Evolutionary conservation across 2,329 filamentous ascomycete species (phyloP).

Genomic region (Remersonia thermophila): DNA sequence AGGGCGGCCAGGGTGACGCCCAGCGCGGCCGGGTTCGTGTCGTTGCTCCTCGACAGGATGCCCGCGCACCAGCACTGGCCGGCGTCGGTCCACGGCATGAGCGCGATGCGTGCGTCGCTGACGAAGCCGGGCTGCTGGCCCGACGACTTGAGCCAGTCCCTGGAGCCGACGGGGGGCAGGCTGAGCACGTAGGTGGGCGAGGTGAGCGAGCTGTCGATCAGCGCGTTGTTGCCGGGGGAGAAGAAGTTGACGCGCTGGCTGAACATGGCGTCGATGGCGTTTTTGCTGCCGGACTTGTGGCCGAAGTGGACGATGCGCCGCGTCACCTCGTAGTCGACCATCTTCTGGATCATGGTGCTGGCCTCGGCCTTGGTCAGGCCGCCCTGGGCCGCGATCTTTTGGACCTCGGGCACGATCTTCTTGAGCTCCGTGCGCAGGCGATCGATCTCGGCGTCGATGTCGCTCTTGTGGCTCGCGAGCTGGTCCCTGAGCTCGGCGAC

Average conservation of each 20-base stretch:
- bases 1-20: conserved; percentile 46
- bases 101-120: conserved; percentile 35
- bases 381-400: conserved; percentile 7
- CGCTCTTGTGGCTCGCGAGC: conserved; percentile 25
- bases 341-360: conserved; percentile 26
- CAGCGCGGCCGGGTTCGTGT: conserved; percentile 48
- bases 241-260: conserved; percentile 62
- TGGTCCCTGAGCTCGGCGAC: conserved; percentile 29
- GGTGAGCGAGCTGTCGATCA: conserved; percentile 46
- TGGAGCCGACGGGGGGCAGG: conserved; percentile 15
- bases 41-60: conserved; percentile 27
- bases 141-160: conserved; percentile 16
- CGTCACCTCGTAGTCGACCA: conserved; percentile 31
- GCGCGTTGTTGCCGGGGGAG: conserved; percentile 49
- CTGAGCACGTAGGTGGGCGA: conserved; percentile 42
- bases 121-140: conserved; percentile 20
- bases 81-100: conserved; percentile 61
- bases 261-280: conserved; percentile 29
- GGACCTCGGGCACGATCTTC: conserved; percentile 20
- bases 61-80: conserved; percentile 82
- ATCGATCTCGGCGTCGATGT: conserved; percentile 30
- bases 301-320: conserved; percentile 35
- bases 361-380: conserved; percentile 31
- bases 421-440: conserved; percentile 20
- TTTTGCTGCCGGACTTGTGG: conserved; percentile 33